Percentiles rank a stretch among this genome's conserved stretches.
Evolutionary conservation across 805 yeast genomes (phyloP).

Genomic region (Wickerhamiella alocasiicola): DNA sequence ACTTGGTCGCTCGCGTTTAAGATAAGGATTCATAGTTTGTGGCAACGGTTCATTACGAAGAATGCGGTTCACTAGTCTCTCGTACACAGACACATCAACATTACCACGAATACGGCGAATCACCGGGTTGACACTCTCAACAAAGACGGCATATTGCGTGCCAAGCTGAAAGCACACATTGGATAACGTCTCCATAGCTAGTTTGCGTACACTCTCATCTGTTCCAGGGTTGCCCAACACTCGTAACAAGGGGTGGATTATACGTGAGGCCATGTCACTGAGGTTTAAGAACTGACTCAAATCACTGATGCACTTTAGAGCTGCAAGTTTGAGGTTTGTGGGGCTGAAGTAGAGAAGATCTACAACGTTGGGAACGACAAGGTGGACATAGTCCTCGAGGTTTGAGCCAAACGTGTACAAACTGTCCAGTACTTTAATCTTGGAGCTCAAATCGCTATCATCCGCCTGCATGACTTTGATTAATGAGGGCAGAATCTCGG

Average conservation of each 20-base stretch:
- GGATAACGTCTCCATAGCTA: slow-evolving; percentile 61
- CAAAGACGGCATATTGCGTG: slow-evolving; percentile 68
- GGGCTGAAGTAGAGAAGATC: slow-evolving; percentile 64
- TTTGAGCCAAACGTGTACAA: slow-evolving; percentile 78
- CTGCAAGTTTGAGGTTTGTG: slow-evolving; percentile 47
- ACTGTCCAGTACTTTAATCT: slow-evolving; percentile 59
- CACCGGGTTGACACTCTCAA: slow-evolving; percentile 27
- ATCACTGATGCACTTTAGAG: slow-evolving; percentile 74
- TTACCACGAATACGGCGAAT: slow-evolving; percentile 15
- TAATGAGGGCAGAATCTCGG: slow-evolving; percentile 63
- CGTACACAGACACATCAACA: slow-evolving; percentile 37
- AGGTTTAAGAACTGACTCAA: slow-evolving; percentile 59
- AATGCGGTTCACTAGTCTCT: slow-evolving; percentile 65
- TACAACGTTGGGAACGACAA: slow-evolving; percentile 77
- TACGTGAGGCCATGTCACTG: slow-evolving; percentile 80
- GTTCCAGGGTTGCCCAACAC: slow-evolving; percentile 37
- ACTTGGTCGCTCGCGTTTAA: slow-evolving; percentile 39
- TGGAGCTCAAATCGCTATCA: slow-evolving; percentile 36
- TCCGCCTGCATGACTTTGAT: slow-evolving; percentile 61
- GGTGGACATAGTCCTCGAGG: slow-evolving; percentile 77
- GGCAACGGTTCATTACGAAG: slow-evolving; percentile 81
- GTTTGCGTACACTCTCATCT: slow-evolving; percentile 45
- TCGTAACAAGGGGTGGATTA: slow-evolving; percentile 74
- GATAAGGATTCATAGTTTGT: slow-evolving; percentile 45
- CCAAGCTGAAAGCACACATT: slow-evolving; percentile 74